phyloP scores from a whole-genome alignment of 345 rosid genomes.

The Mangifera indica region DNA sequence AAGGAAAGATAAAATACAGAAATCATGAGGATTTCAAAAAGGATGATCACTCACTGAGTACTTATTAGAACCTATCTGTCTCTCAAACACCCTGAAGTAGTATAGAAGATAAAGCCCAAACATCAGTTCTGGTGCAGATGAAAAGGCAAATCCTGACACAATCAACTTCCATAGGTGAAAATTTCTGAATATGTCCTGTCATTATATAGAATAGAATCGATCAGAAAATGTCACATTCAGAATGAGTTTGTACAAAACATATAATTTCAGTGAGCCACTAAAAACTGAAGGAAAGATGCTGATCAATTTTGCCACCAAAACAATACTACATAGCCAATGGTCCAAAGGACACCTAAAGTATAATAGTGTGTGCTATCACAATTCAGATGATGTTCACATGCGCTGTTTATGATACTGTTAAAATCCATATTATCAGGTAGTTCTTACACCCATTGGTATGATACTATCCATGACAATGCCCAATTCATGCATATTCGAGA shows the following conservation, averaged over 20 bases:
- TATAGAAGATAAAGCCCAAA: conserved; percentile 86
- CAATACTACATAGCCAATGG: background rate
- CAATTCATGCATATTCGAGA: background rate
- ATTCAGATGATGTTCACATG: background rate
- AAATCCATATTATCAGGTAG: background rate
- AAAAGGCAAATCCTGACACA: conserved; percentile 67
- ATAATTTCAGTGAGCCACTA: background rate
- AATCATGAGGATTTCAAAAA: conserved; percentile 4
- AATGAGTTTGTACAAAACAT: background rate
- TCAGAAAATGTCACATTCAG: conserved; percentile 3
- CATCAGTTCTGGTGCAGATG: conserved; percentile 91
- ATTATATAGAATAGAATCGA: conserved; percentile 4
- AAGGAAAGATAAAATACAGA: background rate
- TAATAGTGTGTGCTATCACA: background rate
- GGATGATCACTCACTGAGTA: conserved; percentile 59
- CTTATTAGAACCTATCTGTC: conserved; percentile 97
- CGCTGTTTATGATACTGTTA: background rate
- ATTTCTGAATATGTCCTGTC: conserved; percentile 75
- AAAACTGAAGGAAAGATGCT: background rate
- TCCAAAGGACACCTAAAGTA: background rate
- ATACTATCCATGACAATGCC: too few relatives aligned
- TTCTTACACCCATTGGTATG: too few relatives aligned
- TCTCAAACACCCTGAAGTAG: conserved; percentile 97
- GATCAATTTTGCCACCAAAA: background rate
- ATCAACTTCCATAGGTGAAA: conserved; percentile 71